Base-by-base conservation (phyloP, 805 yeast genomes). In the Kazachstania africana region DNA sequence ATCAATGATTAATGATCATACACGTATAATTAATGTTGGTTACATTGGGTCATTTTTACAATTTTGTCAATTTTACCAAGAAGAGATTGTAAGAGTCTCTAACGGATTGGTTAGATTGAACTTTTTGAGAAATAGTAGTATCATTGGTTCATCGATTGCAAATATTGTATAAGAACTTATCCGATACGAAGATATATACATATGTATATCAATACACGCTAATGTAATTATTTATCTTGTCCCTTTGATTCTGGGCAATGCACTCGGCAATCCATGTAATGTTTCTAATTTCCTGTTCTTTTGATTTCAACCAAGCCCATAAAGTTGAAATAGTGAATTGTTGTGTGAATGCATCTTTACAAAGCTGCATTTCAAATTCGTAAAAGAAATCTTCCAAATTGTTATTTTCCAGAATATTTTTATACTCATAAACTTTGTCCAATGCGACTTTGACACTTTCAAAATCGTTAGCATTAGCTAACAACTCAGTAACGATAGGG, bases 201-300 rank as follows among this genome's bases (percentile, higher is more conserved):
- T 17, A 17, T 17, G 18, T 22, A 8, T 5, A 8, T 48, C 63
- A 85, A 46, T 77, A 84, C 25, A 88, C 95, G 27, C 93, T 66
- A 38, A 93, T 85, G 56, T 85, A 93, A 57, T 82, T 83, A 47
- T 79, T 77, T 43, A 91, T 83, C 57, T 95, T 74, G 53, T 83
- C 93, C 63, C 85, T 83, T 67, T 91, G 99, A 55, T 85, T 87
- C 59, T 93, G 98, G 20, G 97, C 95, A 63, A 91, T 91, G 66
- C 99, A 91, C 63, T 91, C 99, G 30, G 97, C 95, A 35, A 91
- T 88, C 99, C 99, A 91, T n/a, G 97, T 84, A 43, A 91, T 79
- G 57, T 91, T 91, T 60, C 98, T 73, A 37, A 93, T 75, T 59
- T 91, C 99, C 61, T 93, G 98, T 60, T 91, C 98, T 51, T 80